phyloP scores from a whole-genome alignment of 2,329 filamentous ascomycete species.

The Amylocarpus encephaloides region DNA sequence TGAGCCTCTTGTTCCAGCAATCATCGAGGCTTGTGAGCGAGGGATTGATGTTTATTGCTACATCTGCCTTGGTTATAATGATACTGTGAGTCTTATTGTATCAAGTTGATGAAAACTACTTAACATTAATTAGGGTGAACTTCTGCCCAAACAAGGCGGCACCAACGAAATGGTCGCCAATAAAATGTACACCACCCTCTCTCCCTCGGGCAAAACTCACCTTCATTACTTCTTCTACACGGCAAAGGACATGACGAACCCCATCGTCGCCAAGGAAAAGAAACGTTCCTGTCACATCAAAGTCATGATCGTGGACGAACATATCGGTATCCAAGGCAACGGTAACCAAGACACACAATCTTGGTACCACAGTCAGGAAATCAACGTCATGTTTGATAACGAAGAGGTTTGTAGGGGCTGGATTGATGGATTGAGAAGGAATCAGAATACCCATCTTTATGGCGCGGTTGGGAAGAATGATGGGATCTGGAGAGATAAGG shows the following conservation, averaged over 20 bases:
- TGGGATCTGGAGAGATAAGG: constrained; percentile 55
- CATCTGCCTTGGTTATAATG: constrained; percentile 73
- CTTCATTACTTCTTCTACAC: constrained; percentile 66
- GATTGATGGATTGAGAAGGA: constrained; percentile 54
- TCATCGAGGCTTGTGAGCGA: constrained; percentile 57
- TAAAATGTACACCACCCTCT: constrained; percentile 50
- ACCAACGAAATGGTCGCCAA: constrained; percentile 67
- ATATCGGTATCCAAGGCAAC: constrained; percentile 64
- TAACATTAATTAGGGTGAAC: constrained; percentile 48
- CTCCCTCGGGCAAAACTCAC: constrained; percentile 39
- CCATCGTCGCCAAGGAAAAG: constrained; percentile 61
- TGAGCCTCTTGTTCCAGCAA: constrained; percentile 55
- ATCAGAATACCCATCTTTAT: constrained; percentile 60
- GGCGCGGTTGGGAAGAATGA: constrained; percentile 48
- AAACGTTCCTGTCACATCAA: constrained; percentile 70
- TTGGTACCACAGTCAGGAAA: constrained; percentile 73
- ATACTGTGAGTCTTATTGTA: constrained; percentile 42
- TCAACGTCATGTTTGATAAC: constrained; percentile 70
- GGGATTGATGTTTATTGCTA: constrained; percentile 65
- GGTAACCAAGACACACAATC: constrained; percentile 78
- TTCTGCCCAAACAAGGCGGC: constrained; percentile 69
- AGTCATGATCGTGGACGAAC: constrained; percentile 65
- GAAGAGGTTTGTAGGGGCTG: constrained; percentile 53
- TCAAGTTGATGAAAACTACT: neutral
- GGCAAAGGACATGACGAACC: constrained; percentile 63